Percentiles rank a stretch among this genome's conserved stretches.
Evolutionary conservation across 139 green algal species (phyloP).

Genomic region (Pycnococcus provasolii): DNA sequence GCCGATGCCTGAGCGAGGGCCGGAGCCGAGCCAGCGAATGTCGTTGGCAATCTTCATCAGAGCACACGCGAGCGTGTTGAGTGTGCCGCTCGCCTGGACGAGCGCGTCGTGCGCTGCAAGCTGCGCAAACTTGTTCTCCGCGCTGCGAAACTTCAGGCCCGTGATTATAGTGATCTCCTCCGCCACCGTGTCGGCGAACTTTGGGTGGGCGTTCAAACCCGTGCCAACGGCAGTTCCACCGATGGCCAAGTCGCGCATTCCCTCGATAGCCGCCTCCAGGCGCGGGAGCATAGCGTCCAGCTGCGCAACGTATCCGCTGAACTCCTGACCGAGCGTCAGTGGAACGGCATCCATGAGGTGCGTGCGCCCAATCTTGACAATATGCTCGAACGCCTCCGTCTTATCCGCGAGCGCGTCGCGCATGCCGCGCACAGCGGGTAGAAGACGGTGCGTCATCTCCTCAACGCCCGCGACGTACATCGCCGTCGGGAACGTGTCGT

Average conservation of each 20-base stretch:
- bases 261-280: conserved; percentile 14
- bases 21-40: conserved; percentile 44
- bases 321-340: conserved; percentile 86
- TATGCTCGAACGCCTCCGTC: conserved; percentile 48
- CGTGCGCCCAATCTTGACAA: conserved; percentile 92
- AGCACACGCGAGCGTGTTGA: conserved; percentile 80
- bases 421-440: conserved; percentile 61
- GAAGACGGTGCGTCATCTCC: conserved; percentile 50
- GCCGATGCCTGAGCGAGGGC: conserved; percentile 77
- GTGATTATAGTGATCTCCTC: conserved; percentile 61
- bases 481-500: conserved; percentile 87
- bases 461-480: conserved; percentile 73
- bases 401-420: conserved; percentile 51
- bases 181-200: conserved; percentile 64
- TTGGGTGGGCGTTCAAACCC: conserved; percentile 70
- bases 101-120: conserved; percentile 87
- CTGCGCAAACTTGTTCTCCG: conserved; percentile 95
- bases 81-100: conserved; percentile 61
- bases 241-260: conserved; percentile 27
- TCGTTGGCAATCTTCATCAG: conserved; percentile 81
- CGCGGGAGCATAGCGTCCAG: conserved; percentile 43
- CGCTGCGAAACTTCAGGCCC: conserved; percentile 76
- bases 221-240: conserved; percentile 91
- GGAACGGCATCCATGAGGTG: conserved; percentile 86
- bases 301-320: conserved; percentile 77